Conservation (phyloP, 2,329 filamentous ascomycete species). For the Xylariaceae sp. region DNA sequence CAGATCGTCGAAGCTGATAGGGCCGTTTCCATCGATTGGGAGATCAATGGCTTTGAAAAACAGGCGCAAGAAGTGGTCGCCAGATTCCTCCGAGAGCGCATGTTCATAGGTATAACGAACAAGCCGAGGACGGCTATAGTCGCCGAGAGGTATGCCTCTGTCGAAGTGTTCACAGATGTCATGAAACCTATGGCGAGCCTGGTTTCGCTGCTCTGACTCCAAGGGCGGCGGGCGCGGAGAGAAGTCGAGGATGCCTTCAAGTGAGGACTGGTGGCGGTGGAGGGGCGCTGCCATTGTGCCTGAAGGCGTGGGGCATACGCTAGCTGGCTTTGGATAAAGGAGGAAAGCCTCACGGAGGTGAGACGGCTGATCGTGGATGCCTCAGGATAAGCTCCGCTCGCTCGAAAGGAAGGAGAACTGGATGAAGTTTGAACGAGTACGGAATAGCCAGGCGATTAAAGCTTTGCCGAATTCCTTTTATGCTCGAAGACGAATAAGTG, state of each 20-base stretch:
- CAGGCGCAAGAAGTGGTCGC: conserved; percentile 24
- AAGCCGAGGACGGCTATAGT: conserved; percentile 24
- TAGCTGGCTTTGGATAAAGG: no score
- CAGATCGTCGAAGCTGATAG: conserved; percentile 16
- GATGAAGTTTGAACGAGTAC: no score
- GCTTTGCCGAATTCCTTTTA: no score
- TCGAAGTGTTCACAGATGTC: conserved; percentile 20
- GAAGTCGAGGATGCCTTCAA: conserved; percentile 16
- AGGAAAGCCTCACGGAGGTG: no score
- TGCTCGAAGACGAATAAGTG: no score
- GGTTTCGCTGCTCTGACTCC: conserved; percentile 7
- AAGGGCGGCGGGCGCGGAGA: conserved; percentile 12
- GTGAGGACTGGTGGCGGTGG: conserved; percentile 18
- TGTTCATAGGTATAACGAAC: conserved; percentile 27
- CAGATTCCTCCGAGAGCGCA: conserved; percentile 21
- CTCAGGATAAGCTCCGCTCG: no score
- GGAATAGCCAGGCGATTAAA: no score
- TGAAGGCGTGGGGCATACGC: background rate
- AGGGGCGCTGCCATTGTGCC: conserved; percentile 6
- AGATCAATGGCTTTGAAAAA: conserved; percentile 25
- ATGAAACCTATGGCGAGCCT: conserved; percentile 15
- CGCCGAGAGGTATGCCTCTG: conserved; percentile 3
- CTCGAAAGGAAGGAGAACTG: no score
- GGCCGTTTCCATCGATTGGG: conserved; percentile 13
- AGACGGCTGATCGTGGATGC: no score